These are phyloP conservation scores for Hypomyces perniciosus DNA, from an alignment of 2,329 filamentous ascomycete genomes.

Conservation along the genomic window DNA sequence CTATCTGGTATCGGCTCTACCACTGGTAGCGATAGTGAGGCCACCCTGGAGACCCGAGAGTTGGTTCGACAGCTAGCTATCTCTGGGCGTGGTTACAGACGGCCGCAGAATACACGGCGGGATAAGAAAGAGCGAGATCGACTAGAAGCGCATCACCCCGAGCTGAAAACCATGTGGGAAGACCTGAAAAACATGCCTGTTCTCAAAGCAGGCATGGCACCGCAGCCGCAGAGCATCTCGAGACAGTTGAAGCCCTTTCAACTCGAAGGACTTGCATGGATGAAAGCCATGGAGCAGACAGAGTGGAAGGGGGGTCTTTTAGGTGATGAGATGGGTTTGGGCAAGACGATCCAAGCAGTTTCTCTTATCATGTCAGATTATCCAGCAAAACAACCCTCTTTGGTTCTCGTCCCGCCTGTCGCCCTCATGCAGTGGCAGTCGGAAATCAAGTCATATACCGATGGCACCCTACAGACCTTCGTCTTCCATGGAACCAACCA, in stretches of 20 bases:
- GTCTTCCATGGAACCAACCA: slow-evolving; percentile 84
- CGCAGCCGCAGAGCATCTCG: slow-evolving; percentile 63
- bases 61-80: background rate
- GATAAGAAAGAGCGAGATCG: slow-evolving; percentile 51
- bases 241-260: slow-evolving; percentile 89
- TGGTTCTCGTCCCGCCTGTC: slow-evolving; percentile 88
- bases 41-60: background rate
- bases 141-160: slow-evolving; percentile 71
- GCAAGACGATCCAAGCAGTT: slow-evolving; percentile 97
- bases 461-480: slow-evolving; percentile 83
- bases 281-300: slow-evolving; percentile 81
- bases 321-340: slow-evolving; percentile 97
- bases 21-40: slow-evolving; percentile 20
- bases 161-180: slow-evolving; percentile 78
- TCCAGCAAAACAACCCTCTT: slow-evolving; percentile 71
- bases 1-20: slow-evolving; percentile 9
- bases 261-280: slow-evolving; percentile 89
- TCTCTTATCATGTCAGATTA: slow-evolving; percentile 98
- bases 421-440: slow-evolving; percentile 93
- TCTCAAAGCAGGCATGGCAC: slow-evolving; percentile 47
- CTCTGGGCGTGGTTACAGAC: slow-evolving; percentile 30
- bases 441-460: slow-evolving; percentile 75
- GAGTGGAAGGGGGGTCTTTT: slow-evolving; percentile 84
- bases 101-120: slow-evolving; percentile 21
- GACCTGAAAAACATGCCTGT: slow-evolving; percentile 62